These are phyloP conservation scores for Aspergillus pseudoterreus DNA, from an alignment of 2,329 filamentous ascomycete species.

Conservation along the genomic window DNA sequence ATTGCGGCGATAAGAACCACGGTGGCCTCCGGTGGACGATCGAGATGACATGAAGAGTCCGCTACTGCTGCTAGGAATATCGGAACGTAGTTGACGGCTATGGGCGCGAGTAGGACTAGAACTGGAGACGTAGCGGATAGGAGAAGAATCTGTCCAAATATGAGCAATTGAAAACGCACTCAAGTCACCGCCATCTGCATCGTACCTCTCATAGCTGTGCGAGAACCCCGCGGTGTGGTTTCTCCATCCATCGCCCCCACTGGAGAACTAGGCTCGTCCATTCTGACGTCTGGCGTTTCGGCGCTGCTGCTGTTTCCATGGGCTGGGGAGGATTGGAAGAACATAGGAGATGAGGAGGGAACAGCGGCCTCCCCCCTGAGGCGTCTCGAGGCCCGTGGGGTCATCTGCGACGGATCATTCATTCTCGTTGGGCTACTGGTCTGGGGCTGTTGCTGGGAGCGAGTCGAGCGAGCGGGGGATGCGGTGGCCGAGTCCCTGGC, in stretches of 20 bases:
- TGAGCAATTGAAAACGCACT: slow-evolving; percentile 1
- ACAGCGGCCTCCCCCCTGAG: slow-evolving; percentile 37
- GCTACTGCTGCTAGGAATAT: slow-evolving; percentile 78
- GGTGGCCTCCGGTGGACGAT: slow-evolving; percentile 49
- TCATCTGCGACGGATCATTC: slow-evolving; percentile 31
- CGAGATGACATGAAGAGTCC: slow-evolving; percentile 73
- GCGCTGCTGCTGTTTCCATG: slow-evolving; percentile 42
- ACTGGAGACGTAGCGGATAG: slow-evolving; percentile 84
- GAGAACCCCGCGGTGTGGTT: slow-evolving; percentile 40
- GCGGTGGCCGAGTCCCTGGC: slow-evolving; percentile 38
- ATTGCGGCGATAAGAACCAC: slow-evolving; percentile 63
- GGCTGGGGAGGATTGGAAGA: slow-evolving; percentile 63
- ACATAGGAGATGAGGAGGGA: slow-evolving; percentile 74
- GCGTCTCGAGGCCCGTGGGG: slow-evolving; percentile 45
- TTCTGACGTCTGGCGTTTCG: slow-evolving; percentile 36
- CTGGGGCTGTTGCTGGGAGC: slow-evolving; percentile 28
- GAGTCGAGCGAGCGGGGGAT: slow-evolving; percentile 33
- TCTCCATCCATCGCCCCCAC: slow-evolving; percentile 41
- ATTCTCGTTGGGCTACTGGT: slow-evolving; percentile 30
- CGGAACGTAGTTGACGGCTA: slow-evolving; percentile 58
- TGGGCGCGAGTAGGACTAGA: slow-evolving; percentile 72
- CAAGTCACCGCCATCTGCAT: not conserved
- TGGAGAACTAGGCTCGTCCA: slow-evolving; percentile 48
- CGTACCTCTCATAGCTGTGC: slow-evolving; percentile 37
- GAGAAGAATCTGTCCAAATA: slow-evolving; percentile 70